Percentiles rank a stretch among this genome's conserved stretches.
These are phyloP conservation scores for Trichoderma gracile DNA, from an alignment of 2,329 filamentous ascomycete genomes.

Conservation along the genomic window DNA sequence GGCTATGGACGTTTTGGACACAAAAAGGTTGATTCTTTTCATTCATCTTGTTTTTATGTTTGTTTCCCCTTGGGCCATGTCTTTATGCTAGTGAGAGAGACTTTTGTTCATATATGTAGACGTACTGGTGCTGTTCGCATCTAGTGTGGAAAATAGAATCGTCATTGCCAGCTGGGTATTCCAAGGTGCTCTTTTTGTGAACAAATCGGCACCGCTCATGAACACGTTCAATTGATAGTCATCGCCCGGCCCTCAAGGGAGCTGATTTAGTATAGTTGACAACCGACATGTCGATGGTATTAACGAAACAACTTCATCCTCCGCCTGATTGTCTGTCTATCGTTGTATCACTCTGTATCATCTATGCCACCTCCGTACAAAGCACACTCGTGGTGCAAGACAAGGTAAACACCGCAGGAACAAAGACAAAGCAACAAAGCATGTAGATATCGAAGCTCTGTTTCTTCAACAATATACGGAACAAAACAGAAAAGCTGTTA, in stretches of 20 bases:
- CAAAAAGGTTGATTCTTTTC: neutral
- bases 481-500: too few species aligned
- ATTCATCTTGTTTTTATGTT: neutral
- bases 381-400: neutral
- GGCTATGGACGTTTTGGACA: conserved; percentile 15
- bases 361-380: neutral
- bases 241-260: too few species aligned
- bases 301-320: neutral
- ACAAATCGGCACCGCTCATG: neutral
- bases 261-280: too few species aligned
- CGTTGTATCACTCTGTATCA: too few species aligned
- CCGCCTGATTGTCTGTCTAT: neutral
- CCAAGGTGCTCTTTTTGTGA: neutral
- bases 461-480: neutral
- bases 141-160: neutral
- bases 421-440: neutral
- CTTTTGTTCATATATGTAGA: neutral
- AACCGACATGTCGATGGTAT: too few species aligned
- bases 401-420: neutral
- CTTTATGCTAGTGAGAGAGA: neutral
- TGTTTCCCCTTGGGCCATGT: neutral
- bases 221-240: neutral
- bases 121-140: neutral
- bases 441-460: neutral
- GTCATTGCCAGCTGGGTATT: neutral